A percentile compares a stretch with the other conserved stretches of the same genome.
Conservation (phyloP, 129 eudicot genomes). For the Erigeron canadensis region DNA sequence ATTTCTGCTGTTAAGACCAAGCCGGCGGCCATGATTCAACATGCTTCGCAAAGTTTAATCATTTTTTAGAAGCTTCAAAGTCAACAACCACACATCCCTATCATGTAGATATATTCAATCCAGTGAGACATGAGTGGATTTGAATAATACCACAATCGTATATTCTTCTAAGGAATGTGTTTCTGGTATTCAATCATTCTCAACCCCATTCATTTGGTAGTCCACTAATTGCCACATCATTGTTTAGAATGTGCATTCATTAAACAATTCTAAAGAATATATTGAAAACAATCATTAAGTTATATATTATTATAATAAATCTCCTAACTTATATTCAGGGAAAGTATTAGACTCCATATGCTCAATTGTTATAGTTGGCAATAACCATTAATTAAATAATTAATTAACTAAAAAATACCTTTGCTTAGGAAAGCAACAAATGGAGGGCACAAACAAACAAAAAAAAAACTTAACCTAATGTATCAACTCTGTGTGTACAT, state of each 20-base stretch:
- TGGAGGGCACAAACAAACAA: background rate
- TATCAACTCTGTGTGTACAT: conserved; percentile 15
- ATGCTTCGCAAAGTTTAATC: too few relatives aligned
- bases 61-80: conserved; percentile 1
- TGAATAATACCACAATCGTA: conserved; percentile 20
- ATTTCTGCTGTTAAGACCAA: background rate
- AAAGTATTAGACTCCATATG: background rate
- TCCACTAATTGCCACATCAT: conserved; percentile 24
- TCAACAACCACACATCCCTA: conserved; percentile 28
- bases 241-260: conserved; percentile 12
- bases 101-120: conserved; percentile 12
- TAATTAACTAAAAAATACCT: background rate
- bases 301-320: conserved; percentile 7
- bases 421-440: background rate
- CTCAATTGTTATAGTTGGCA: conserved; percentile 18
- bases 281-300: conserved; percentile 20
- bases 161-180: conserved; percentile 16
- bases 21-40: too few relatives aligned
- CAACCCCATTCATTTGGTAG: conserved; percentile 21
- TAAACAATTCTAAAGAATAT: conserved; percentile 29
- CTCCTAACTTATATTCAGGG: background rate
- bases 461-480: conserved; percentile 11
- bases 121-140: conserved; percentile 21
- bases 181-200: conserved; percentile 31
- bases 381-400: background rate